Evolutionary conservation across 2,329 filamentous ascomycete species (phyloP), one percentile per base, ranked within the genome.

Genomic region (Pseudocercospora pini-densiflorae): DNA sequence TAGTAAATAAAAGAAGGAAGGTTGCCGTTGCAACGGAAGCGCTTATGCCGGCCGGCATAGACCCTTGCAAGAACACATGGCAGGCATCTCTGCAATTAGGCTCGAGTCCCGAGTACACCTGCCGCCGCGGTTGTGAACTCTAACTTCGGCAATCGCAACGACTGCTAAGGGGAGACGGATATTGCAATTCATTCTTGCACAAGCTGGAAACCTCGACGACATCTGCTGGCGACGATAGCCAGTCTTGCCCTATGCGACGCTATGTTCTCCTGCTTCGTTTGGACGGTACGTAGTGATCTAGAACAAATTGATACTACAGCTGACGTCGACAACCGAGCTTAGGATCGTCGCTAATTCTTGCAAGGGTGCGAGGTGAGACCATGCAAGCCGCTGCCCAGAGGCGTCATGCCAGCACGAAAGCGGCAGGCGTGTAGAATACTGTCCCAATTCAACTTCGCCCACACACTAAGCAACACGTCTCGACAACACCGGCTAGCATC

Each of bases 311-410:
- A 57, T 40, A 31, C 36, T 16, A 62, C 53, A 66, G 61, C 63
- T 68, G 67, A 68, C 61, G 64, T 69, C 53, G 57, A 51, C 45
- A 61, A 49, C 55, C 61, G 63, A 66, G 53, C 61, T 59, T 55
- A 57, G 53, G 67, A 64, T 68, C 57, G 57, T 59, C 63, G 67
- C 47, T 60, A 53, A 64, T 53, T 45, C 40, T 64, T 64, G 59
- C 65, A 54, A 12, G 58, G 64, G 47, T 64, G 55, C n/a, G 33
- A 19, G 5, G 31, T 36, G 55, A 58, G 55, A 24, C 29, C 54
- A 58, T 58, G 29, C 54, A 58, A 58, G 31, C 33, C 55, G 19
- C 55, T 43, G n/a, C 31, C 53, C 29, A 23, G 55, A 43, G 55
- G 31, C 31, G 55, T 24, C n/a, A 36, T 40, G 47, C 62, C 27